Conservation (phyloP, 2,329 filamentous ascomycete genomes). For the Trichophaea hybrida region DNA sequence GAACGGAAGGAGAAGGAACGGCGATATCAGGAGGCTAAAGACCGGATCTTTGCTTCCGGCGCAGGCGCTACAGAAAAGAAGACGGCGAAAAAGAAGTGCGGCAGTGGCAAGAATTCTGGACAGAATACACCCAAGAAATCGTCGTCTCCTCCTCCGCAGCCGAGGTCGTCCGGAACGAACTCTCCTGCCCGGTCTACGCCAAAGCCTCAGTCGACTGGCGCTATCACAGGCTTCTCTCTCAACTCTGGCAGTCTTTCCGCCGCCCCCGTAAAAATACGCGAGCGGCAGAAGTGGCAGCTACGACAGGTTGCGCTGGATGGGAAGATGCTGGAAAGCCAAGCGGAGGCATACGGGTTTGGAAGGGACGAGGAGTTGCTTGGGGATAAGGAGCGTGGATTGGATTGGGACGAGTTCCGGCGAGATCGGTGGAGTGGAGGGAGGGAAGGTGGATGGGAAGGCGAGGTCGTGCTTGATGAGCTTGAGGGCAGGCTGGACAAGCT, state of each 20-base stretch:
- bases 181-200: neutral
- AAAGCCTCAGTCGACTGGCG: slow-evolving; percentile 2
- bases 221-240: slow-evolving; percentile 17
- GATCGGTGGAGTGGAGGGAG: slow-evolving; percentile 2
- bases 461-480: neutral
- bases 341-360: slow-evolving; percentile 1
- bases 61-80: neutral
- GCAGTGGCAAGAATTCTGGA: neutral
- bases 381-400: slow-evolving; percentile 7
- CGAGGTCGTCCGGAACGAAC: neutral
- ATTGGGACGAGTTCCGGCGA: slow-evolving; percentile 20
- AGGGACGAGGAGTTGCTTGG: neutral
- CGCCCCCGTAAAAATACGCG: neutral
- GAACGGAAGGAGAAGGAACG: slow-evolving; percentile 24
- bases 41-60: slow-evolving; percentile 21
- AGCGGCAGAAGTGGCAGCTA: slow-evolving; percentile 1
- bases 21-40: slow-evolving; percentile 23
- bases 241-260: slow-evolving; percentile 12
- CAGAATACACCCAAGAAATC: neutral
- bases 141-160: neutral
- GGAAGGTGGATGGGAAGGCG: neutral
- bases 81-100: neutral
- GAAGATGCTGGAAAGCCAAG: slow-evolving; percentile 19
- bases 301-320: slow-evolving; percentile 11
- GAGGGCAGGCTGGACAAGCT: neutral